phyloP scores from a whole-genome alignment of 768 basidiomycete species.

The Guyanaporus albipodus region DNA sequence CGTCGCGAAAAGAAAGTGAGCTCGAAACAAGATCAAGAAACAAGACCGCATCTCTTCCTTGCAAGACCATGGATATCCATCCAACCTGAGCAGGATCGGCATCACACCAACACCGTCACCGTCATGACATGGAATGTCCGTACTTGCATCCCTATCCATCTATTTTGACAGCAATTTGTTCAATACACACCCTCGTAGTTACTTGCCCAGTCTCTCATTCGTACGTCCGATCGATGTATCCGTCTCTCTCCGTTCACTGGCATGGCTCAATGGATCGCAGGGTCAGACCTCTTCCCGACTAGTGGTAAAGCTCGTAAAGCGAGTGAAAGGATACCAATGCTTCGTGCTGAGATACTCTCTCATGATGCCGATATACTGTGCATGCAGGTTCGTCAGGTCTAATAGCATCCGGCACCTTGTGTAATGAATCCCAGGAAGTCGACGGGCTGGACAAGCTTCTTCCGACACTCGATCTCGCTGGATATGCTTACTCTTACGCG shows the following conservation, averaged over 20 bases:
- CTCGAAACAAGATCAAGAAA: conserved; percentile 1
- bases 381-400: conserved; percentile 59
- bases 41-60: conserved; percentile 9
- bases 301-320: conserved; percentile 77
- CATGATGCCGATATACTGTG: conserved; percentile 80
- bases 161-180: neutral
- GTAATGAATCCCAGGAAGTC: conserved; percentile 61
- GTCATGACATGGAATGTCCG: conserved; percentile 84
- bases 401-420: neutral
- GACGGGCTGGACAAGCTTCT: conserved; percentile 73
- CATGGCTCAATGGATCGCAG: conserved; percentile 33
- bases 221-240: conserved; percentile 49
- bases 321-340: conserved; percentile 66
- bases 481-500: conserved; percentile 63
- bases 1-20: conserved; percentile 50
- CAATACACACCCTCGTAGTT: conserved; percentile 41
- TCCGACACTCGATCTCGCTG: conserved; percentile 59
- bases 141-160: conserved; percentile 17
- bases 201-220: conserved; percentile 74
- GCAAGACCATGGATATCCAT: conserved; percentile 36
- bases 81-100: neutral
- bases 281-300: conserved; percentile 78
- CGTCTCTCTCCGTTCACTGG: neutral
- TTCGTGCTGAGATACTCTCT: conserved; percentile 68
- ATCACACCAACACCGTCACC: conserved; percentile 33